Evolutionary conservation across 1,284 basidiomycete species (phyloP).

Genomic region (Caloboletus firmus): DNA sequence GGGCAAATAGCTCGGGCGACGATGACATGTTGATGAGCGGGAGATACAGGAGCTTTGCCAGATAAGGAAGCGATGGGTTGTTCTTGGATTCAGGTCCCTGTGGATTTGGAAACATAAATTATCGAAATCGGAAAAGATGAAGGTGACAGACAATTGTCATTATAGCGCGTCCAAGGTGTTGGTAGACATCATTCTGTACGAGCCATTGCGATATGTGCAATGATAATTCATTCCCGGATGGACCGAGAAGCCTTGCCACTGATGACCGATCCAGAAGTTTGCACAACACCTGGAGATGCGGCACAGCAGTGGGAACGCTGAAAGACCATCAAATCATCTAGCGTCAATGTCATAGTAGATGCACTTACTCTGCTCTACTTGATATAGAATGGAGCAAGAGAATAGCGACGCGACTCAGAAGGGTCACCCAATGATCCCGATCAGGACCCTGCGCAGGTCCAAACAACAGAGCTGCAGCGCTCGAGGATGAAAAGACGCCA

Average conservation of each 20-base stretch:
- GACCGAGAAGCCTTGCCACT: slow-evolving; percentile 5
- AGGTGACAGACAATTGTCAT: slow-evolving; percentile 27
- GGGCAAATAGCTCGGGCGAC: slow-evolving; percentile 36
- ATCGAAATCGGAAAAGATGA: background rate
- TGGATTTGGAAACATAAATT: slow-evolving; percentile 10
- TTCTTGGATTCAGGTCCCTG: slow-evolving; percentile 31
- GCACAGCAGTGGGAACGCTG: slow-evolving; percentile 23
- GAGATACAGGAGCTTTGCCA: slow-evolving; percentile 32
- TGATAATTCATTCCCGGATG: slow-evolving; percentile 14
- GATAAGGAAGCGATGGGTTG: slow-evolving; percentile 29
- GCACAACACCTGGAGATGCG: slow-evolving; percentile 31
- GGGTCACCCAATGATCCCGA: slow-evolving; percentile 53
- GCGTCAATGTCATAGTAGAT: background rate
- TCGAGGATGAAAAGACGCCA: slow-evolving; percentile 6
- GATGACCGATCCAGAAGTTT: slow-evolving; percentile 25
- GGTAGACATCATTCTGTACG: slow-evolving; percentile 5
- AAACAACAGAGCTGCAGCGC: slow-evolving; percentile 43
- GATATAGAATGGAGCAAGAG: slow-evolving; percentile 55
- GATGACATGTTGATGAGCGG: slow-evolving; percentile 27
- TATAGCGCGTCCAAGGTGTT: background rate
- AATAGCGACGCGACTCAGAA: slow-evolving; percentile 50
- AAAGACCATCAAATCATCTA: slow-evolving; percentile 22
- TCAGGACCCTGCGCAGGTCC: slow-evolving; percentile 39
- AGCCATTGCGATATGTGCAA: slow-evolving; percentile 19
- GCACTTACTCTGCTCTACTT: slow-evolving; percentile 45